These are phyloP conservation scores for Logfia minima DNA, from an alignment of 129 eudicot genomes.

Conservation along the genomic window DNA sequence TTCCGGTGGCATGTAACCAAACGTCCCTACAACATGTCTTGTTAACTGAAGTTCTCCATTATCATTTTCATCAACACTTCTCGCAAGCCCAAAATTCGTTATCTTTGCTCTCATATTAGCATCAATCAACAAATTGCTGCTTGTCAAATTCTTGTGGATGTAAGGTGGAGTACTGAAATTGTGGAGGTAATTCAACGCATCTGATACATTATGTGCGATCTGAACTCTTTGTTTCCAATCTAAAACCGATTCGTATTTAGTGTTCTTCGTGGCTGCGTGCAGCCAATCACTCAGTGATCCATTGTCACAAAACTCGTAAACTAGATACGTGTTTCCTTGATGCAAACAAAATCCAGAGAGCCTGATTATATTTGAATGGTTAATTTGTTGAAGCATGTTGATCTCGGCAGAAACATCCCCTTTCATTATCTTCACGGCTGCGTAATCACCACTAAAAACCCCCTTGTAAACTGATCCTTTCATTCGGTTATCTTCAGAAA, in stretches of 20 bases:
- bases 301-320: slow-evolving; percentile 70
- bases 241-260: slow-evolving; percentile 21
- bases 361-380: slow-evolving; percentile 70
- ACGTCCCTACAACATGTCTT: slow-evolving; percentile 78
- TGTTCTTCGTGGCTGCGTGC: slow-evolving; percentile 24
- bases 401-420: slow-evolving; percentile 70
- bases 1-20: slow-evolving; percentile 83
- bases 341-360: slow-evolving; percentile 81
- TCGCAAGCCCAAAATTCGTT: slow-evolving; percentile 66
- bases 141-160: slow-evolving; percentile 77
- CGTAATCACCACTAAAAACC: slow-evolving; percentile 63
- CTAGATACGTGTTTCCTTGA: slow-evolving; percentile 74
- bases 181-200: slow-evolving; percentile 81
- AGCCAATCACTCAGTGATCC: slow-evolving; percentile 63
- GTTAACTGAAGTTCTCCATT: slow-evolving; percentile 54
- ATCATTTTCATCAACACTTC: slow-evolving; percentile 42
- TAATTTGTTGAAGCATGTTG: slow-evolving; percentile 59
- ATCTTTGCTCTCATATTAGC: slow-evolving; percentile 58
- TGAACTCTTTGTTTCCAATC: slow-evolving; percentile 80
- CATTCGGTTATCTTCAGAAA: slow-evolving; percentile 53
- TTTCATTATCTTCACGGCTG: slow-evolving; percentile 66
- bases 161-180: slow-evolving; percentile 74
- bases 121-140: slow-evolving; percentile 77
- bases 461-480: slow-evolving; percentile 65
- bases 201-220: slow-evolving; percentile 61